Conservation (phyloP, 306 rosid species). For the Psophocarpus tetragonolobus region DNA sequence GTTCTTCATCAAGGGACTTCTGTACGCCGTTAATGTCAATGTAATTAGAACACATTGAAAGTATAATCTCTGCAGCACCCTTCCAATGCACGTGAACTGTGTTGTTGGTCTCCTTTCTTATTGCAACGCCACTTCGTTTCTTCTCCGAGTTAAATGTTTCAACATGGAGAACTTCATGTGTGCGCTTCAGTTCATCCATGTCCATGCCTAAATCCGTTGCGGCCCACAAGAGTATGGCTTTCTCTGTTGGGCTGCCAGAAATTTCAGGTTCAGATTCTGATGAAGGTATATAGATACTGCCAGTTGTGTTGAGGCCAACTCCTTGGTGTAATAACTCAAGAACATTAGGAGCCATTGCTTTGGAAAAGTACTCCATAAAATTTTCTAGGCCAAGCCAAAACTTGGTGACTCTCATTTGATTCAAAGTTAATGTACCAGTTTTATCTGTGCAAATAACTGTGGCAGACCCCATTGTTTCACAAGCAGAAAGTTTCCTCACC, state of each 20-base stretch:
- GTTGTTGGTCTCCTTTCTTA: conserved; percentile 48
- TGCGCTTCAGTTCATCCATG: conserved; percentile 59
- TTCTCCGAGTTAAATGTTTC: conserved; percentile 85
- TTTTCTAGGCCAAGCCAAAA: conserved; percentile 67
- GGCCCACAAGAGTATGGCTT: conserved; percentile 81
- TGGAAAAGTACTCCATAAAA: conserved; percentile 41
- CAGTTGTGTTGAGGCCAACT: conserved; percentile 76
- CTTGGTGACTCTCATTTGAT: conserved; percentile 76
- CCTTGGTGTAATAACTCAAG: conserved; percentile 61
- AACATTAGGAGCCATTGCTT: conserved; percentile 42
- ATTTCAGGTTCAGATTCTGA: conserved; percentile 61
- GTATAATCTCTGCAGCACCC: conserved; percentile 88
- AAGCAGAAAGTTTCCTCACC: conserved; percentile 90
- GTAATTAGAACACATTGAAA: conserved; percentile 71
- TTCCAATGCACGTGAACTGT: conserved; percentile 78
- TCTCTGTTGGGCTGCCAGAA: conserved; percentile 88
- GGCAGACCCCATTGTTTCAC: conserved; percentile 95
- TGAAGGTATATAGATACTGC: conserved; percentile 56
- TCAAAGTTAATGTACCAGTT: conserved; percentile 81
- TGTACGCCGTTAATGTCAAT: conserved; percentile 46
- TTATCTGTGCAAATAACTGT: conserved; percentile 88
- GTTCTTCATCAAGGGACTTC: conserved; percentile 54
- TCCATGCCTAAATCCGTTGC: conserved; percentile 63
- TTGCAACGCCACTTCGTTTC: conserved; percentile 78
- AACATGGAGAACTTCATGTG: conserved; percentile 56